A percentile compares a stretch with the other conserved stretches of the same genome.
These are phyloP conservation scores for Geotrichum citri-aurantii DNA, from an alignment of 1,139 yeast genomes.

Conservation along the genomic window DNA sequence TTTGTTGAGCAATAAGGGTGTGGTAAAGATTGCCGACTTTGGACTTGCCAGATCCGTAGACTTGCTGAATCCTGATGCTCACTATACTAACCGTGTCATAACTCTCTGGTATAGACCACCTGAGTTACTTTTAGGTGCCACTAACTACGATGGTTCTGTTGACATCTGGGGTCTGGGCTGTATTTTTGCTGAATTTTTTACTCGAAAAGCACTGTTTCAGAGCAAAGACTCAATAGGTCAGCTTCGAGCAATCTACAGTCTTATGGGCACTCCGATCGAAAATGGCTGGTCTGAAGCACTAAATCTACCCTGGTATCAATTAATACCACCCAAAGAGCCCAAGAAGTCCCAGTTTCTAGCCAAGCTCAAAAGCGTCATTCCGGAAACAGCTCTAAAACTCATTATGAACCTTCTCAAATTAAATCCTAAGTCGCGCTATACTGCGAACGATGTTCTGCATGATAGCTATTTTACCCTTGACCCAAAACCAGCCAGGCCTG, in stretches of 20 bases:
- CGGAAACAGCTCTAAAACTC: constrained; percentile 58
- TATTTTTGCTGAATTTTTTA: constrained; percentile 72
- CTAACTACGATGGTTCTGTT: constrained; percentile 83
- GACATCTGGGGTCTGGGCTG: constrained; percentile 99
- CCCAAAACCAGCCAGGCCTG: constrained; percentile 56
- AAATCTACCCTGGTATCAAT: constrained; percentile 85
- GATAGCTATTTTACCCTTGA: constrained; percentile 67
- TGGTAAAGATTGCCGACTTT: constrained; percentile 83
- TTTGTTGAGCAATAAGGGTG: constrained; percentile 64
- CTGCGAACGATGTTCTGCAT: constrained; percentile 55
- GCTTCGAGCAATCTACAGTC: constrained; percentile 62
- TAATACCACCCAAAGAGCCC: constrained; percentile 58
- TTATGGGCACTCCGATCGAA: constrained; percentile 80
- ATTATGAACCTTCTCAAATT: constrained; percentile 57
- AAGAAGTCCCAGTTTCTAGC: constrained; percentile 44
- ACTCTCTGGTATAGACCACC: constrained; percentile 98
- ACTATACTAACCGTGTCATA: constrained; percentile 86
- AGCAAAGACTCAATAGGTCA: constrained; percentile 89
- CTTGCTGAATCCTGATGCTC: constrained; percentile 30
- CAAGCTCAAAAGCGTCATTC: constrained; percentile 27
- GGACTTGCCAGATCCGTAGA: constrained; percentile 68
- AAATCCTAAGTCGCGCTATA: constrained; percentile 61
- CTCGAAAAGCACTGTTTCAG: constrained; percentile 70
- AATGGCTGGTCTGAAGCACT: constrained; percentile 76
- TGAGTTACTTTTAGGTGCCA: constrained; percentile 81